Evolutionary conservation across 306 rosid species (phyloP), one percentile per base, ranked within the genome.

Genomic region (Sphenostylis stenocarpa): DNA sequence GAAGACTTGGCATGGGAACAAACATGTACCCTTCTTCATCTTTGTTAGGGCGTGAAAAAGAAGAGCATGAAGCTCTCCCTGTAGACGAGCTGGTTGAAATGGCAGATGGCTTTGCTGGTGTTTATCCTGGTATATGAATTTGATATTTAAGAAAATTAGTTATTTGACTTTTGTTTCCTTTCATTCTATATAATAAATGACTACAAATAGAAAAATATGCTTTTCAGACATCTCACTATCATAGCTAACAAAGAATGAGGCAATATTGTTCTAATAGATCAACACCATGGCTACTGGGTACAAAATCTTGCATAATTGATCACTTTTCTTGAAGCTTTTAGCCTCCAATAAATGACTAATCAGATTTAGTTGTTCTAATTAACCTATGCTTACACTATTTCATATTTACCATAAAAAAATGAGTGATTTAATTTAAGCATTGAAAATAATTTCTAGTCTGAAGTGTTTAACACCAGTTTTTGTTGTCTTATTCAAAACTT

Each of bases 21-120:
- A 92, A 92, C 77, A 90, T 92, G 97, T 92, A 92, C 76, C 97
- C 97, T 24, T 92, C 97, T 45, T 90, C 97, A 57, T 90, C 97
- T 53, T 85, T 92, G 86, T 81, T 92, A 21, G 90, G 88, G 4
- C 96, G 82, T 14, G 41, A 87, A 16, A 86, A 75, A 80, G 91
- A 90, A 41, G 93, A 87, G 71, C 17, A 83, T 45, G 97, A 90
- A 85, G 93, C 90, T 71, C 88, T 92, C 31, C 94, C 97, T 13
- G 90, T 88, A 43, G 91, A 90, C 39, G 96, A 92, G 82, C 89
- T 92, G 76, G 87, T 92, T 68, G 97, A 92, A 82, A 85, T 87
- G 81, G 97, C 97, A 49, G 97, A 92, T 71, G 97, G 97, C 62
- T 92, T 92, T 83, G 96, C 97, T 47, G 97, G 97, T 63, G 96